Evolutionary conservation across 177 flowering plant species (phyloP), one percentile per base, ranked within the genome.

Genomic region (Vitis hybrid): DNA sequence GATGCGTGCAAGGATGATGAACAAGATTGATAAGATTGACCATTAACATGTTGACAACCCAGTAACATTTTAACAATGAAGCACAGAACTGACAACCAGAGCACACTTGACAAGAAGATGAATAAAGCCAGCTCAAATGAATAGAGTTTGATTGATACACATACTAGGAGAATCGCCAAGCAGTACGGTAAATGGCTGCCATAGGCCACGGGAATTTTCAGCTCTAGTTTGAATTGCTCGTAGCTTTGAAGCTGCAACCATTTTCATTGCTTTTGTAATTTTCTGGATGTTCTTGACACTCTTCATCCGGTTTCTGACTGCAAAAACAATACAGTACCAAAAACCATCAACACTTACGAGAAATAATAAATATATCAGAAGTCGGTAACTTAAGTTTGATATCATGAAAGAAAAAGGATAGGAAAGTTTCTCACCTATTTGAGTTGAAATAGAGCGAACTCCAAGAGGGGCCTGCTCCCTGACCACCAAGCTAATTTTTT

Each of bases 261-360:
- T 94, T 79, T 94, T 94, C 99, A 94, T 94, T 15, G 99, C 99
- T 88, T 94, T 94, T 11, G 99, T 94, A 70, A 94, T 94, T 68
- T 94, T 94, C 81, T 94, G 99, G 70, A 94, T 94, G 60, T 86
- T 94, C 80, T 84, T 91, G 4, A 94, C 88, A 91, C 98, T 93
- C 88, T 94, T 94, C 98, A 94, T 94, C 48, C 99, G 85, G 79
- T 90, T 94, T 60, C 99, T 80, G 32, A 94, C 99, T 94, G 88
- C 79, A 83, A 17, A 39, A 52, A 62, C 39, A 15, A 63, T 3
- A 64, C 1, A 68, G 1, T 50, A 21, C 15, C 48, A n/a, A 49
- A 56, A 51, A 66, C 1, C 11, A 60, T n/a, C 55, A 49, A 15
- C 30, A 65, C 15, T 2, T 0, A 61, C 26, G 19, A 68, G 4